phyloP scores from a whole-genome alignment of 75 land plant species.

The Gnetum montanum region DNA sequence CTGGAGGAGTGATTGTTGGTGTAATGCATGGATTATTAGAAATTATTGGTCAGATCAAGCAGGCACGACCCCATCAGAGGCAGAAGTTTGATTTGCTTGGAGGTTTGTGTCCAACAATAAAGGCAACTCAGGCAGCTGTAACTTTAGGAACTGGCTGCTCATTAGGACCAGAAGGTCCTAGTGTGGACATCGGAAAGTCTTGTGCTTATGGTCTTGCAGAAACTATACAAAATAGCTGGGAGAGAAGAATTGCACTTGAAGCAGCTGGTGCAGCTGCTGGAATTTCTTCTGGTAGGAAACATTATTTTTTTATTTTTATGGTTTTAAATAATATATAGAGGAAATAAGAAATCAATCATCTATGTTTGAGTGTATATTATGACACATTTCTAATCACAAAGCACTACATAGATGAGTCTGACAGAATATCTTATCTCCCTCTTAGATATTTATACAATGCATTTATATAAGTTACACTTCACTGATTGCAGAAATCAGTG shows the following conservation, averaged over 20 bases:
- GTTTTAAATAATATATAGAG: neutral
- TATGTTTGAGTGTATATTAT: too few species aligned
- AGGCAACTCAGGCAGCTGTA: slow-evolving; percentile 92
- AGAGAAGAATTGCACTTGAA: slow-evolving; percentile 88
- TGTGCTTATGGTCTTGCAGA: slow-evolving; percentile 82
- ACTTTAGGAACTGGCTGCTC: slow-evolving; percentile 98
- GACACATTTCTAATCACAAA: too few species aligned
- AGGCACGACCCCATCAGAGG: slow-evolving; percentile 37
- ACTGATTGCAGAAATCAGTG: too few species aligned
- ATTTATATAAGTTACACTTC: too few species aligned
- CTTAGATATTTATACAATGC: too few species aligned
- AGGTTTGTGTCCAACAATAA: slow-evolving; percentile 69
- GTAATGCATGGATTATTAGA: slow-evolving; percentile 84
- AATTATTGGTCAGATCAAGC: slow-evolving; percentile 73
- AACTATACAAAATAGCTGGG: slow-evolving; percentile 86
- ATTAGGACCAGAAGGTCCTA: slow-evolving; percentile 98
- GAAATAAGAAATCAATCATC: too few species aligned
- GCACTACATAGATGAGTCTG: too few species aligned
- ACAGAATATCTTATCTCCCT: too few species aligned
- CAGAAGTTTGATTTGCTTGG: slow-evolving; percentile 67
- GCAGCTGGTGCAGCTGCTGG: slow-evolving; percentile 99
- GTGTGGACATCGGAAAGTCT: slow-evolving; percentile 97
- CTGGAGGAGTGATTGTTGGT: slow-evolving; percentile 94
- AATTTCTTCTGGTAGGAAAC: slow-evolving; percentile 91
- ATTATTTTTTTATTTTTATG: neutral